Percentiles rank a stretch among this genome's conserved stretches.
phyloP scores from a whole-genome alignment of 345 rosid species.

The Balakata baccata region DNA sequence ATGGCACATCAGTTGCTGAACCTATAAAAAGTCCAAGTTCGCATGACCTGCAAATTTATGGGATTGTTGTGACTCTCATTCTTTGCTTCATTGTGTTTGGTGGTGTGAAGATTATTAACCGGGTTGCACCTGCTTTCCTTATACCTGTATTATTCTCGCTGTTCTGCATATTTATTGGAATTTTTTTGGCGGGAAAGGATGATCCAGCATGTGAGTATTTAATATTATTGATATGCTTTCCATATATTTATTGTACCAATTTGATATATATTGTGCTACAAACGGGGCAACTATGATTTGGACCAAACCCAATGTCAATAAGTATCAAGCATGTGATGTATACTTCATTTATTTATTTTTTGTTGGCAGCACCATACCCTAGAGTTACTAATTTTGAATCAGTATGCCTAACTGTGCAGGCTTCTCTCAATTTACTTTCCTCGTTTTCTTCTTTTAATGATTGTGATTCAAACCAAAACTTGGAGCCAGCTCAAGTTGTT shows the following conservation, averaged over 20 bases:
- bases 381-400: neutral
- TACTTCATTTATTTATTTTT: neutral
- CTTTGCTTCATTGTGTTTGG: slow-evolving; percentile 97
- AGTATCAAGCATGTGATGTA: neutral
- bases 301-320: neutral
- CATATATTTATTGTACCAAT: neutral
- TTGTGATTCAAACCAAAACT: neutral
- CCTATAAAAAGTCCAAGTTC: slow-evolving; percentile 70
- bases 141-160: slow-evolving; percentile 84
- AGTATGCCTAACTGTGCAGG: neutral
- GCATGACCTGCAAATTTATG: slow-evolving; percentile 94
- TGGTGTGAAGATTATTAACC: slow-evolving; percentile 97
- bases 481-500: neutral
- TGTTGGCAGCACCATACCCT: neutral
- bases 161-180: slow-evolving; percentile 85
- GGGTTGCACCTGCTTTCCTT: slow-evolving; percentile 98
- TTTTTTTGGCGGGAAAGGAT: slow-evolving; percentile 62
- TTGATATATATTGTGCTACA: neutral
- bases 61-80: slow-evolving; percentile 81
- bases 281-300: neutral
- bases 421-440: neutral
- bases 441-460: neutral
- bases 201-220: slow-evolving; percentile 62
- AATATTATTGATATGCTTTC: neutral
- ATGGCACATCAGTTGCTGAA: slow-evolving; percentile 54